Percentiles rank a stretch among this genome's conserved stretches.
Conservation (phyloP, 345 rosid genomes). For the Corchorus capsularis region DNA sequence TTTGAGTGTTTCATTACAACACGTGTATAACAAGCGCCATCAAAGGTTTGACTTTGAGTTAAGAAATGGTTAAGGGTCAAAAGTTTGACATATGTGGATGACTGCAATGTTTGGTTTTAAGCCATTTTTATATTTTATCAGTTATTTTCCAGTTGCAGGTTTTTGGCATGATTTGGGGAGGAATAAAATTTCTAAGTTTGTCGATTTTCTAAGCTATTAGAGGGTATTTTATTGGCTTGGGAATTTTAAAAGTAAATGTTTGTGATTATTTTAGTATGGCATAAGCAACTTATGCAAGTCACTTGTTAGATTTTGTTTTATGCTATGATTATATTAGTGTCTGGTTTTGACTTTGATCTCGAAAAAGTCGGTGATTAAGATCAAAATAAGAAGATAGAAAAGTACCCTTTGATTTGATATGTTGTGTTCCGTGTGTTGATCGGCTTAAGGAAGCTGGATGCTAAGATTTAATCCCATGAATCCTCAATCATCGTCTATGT, state of each 20-base stretch:
- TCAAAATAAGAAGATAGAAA: background rate
- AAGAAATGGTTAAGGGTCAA: constrained; percentile 7
- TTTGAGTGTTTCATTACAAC: background rate
- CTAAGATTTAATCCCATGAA: background rate
- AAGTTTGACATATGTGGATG: constrained; percentile 8
- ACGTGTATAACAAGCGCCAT: constrained; percentile 7
- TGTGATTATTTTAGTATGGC: background rate
- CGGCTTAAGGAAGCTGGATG: background rate
- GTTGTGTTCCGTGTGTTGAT: background rate
- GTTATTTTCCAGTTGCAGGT: constrained; percentile 21
- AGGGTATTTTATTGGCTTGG: background rate
- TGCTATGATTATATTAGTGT: no score
- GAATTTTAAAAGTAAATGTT: background rate
- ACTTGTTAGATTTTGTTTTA: background rate
- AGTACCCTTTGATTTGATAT: background rate
- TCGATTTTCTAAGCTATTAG: background rate
- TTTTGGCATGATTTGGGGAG: constrained; percentile 32
- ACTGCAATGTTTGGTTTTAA: background rate
- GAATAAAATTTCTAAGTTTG: background rate
- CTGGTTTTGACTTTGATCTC: background rate
- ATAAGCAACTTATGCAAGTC: background rate
- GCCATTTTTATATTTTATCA: background rate
- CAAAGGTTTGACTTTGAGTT: background rate
- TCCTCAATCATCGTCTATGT: background rate
- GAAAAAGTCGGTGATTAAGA: background rate